A percentile compares a stretch with the other conserved stretches of the same genome.
Conservation (phyloP, 2,329 filamentous ascomycete genomes). For the Penicillium sp. region DNA sequence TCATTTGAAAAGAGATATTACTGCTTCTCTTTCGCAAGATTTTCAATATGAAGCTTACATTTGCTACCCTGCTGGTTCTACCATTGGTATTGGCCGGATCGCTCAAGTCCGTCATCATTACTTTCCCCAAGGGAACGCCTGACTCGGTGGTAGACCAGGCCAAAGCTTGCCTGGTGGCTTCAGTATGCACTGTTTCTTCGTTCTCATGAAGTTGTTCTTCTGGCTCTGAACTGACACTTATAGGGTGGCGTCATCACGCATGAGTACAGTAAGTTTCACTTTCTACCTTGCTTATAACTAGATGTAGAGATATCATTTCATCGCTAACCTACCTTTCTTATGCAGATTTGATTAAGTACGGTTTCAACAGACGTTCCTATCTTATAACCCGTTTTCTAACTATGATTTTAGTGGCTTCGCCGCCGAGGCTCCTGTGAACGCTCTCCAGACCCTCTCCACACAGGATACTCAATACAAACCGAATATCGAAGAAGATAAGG, state of each 20-base stretch:
- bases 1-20: background rate
- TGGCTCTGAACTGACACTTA: slow-evolving; percentile 11
- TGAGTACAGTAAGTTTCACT: slow-evolving; percentile 59
- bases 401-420: slow-evolving; percentile 59
- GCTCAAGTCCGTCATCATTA: slow-evolving; percentile 68
- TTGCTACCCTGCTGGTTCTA: slow-evolving; percentile 49
- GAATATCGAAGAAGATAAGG: slow-evolving; percentile 66
- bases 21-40: background rate
- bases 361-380: background rate
- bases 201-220: background rate
- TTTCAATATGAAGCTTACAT: slow-evolving; percentile 54
- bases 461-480: slow-evolving; percentile 55
- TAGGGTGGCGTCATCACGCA: slow-evolving; percentile 68
- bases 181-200: slow-evolving; percentile 38
- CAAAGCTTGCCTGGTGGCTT: slow-evolving; percentile 59
- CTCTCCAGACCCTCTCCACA: slow-evolving; percentile 58
- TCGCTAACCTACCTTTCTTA: slow-evolving; percentile 10
- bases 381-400: slow-evolving; percentile 1
- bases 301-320: background rate
- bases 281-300: slow-evolving; percentile 6
- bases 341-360: slow-evolving; percentile 39
- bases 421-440: slow-evolving; percentile 60
- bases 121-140: slow-evolving; percentile 62
- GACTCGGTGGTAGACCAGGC: slow-evolving; percentile 60
- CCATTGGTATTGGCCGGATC: slow-evolving; percentile 53